Evolutionary conservation across 2,329 filamentous ascomycete species (phyloP).

Genomic region (Cordyceps militaris): DNA sequence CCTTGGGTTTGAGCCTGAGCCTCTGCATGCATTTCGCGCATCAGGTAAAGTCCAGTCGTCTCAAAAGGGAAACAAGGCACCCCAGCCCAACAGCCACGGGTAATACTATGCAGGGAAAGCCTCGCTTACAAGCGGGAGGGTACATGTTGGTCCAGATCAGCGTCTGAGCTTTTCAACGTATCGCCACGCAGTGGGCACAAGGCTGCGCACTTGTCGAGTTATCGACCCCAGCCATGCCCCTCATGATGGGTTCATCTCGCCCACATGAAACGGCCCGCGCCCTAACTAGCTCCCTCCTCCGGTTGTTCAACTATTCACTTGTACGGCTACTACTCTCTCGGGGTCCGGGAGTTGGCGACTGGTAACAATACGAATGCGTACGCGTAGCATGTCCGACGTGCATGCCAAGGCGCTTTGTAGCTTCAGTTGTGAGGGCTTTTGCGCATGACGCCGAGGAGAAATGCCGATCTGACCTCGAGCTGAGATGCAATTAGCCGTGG

Average conservation of each 20-base stretch:
- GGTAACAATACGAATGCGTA: neutral
- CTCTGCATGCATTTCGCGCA: neutral
- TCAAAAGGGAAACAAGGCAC: neutral
- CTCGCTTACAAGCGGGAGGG: neutral
- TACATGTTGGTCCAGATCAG: neutral
- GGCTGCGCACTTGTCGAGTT: neutral
- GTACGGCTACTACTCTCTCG: neutral
- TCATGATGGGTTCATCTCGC: neutral
- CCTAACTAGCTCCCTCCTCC: neutral
- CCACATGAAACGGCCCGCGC: slow-evolving; percentile 6
- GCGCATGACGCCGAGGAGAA: neutral
- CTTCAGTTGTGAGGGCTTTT: neutral
- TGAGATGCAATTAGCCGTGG: neutral
- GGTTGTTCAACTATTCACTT: neutral
- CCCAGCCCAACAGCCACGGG: neutral
- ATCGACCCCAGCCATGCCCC: neutral
- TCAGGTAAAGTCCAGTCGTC: neutral
- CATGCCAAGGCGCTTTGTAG: slow-evolving; percentile 1
- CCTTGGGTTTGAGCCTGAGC: neutral
- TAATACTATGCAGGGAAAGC: neutral
- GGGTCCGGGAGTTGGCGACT: neutral
- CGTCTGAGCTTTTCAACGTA: neutral
- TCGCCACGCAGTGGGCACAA: neutral
- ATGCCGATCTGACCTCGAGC: neutral
- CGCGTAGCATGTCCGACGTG: neutral